Conservation (phyloP, 116 monocot species). For the Phalaenopsis hybrid region DNA sequence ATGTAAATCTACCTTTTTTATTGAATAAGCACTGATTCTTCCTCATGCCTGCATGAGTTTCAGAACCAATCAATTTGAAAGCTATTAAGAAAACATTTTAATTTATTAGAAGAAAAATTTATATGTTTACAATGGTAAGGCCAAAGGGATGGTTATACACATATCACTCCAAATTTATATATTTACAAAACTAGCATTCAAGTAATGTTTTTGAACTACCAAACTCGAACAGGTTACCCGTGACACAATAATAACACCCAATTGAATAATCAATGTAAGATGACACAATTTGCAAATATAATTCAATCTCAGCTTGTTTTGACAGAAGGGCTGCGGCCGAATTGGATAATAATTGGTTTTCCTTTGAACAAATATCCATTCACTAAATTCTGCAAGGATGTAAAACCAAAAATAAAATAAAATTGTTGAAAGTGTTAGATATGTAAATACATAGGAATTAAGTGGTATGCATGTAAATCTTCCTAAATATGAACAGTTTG, state of each 20-base stretch:
- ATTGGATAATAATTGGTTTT: conserved; percentile 92
- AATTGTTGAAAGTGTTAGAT: background rate
- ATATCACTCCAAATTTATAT: no score
- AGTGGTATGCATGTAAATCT: background rate
- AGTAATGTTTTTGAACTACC: no score
- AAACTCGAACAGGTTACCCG: no score
- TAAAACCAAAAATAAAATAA: background rate
- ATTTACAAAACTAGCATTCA: no score
- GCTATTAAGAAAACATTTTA: no score
- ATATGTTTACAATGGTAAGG: no score
- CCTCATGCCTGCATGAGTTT: no score
- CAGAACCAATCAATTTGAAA: no score
- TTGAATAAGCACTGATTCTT: no score
- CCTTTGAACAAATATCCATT: conserved; percentile 93
- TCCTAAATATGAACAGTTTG: background rate
- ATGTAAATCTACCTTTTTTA: no score
- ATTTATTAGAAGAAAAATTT: no score
- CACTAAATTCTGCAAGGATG: conserved; percentile 68
- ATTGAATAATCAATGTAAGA: background rate
- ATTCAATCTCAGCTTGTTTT: conserved; percentile 24
- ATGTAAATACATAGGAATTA: background rate
- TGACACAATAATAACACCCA: background rate
- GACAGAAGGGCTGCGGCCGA: conserved; percentile 71
- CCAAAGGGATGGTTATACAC: no score
- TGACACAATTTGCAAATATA: background rate